These are phyloP conservation scores for Stereum hirsutum DNA, from an alignment of 1,284 basidiomycete genomes.

Conservation along the genomic window DNA sequence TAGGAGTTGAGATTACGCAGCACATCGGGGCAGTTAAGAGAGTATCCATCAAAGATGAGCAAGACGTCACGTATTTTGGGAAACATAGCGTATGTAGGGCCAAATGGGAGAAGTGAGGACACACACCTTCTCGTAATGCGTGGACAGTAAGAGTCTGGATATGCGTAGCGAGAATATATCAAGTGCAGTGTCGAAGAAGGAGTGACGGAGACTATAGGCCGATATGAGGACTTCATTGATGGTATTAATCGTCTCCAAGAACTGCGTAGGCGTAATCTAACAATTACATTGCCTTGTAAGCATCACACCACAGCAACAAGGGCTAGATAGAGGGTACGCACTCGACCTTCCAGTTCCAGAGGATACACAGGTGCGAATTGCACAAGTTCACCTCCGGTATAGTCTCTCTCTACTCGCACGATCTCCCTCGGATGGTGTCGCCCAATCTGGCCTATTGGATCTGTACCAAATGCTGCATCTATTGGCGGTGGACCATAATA, in stretches of 20 bases:
- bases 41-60: neutral
- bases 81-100: neutral
- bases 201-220: slow-evolving; percentile 58
- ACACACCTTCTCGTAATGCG: slow-evolving; percentile 72
- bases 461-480: slow-evolving; percentile 66
- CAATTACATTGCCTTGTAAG: neutral
- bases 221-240: slow-evolving; percentile 78
- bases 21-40: neutral
- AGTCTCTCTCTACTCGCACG: slow-evolving; percentile 76
- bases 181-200: slow-evolving; percentile 59
- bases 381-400: slow-evolving; percentile 68
- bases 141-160: slow-evolving; percentile 48
- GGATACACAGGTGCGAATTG: slow-evolving; percentile 79
- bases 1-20: too few relatives aligned
- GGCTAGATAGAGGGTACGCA: slow-evolving; percentile 28
- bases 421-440: slow-evolving; percentile 81
- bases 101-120: neutral
- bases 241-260: slow-evolving; percentile 75
- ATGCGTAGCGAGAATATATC: slow-evolving; percentile 69
- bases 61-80: neutral
- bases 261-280: slow-evolving; percentile 76
- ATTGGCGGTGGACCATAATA: slow-evolving; percentile 73
- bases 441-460: slow-evolving; percentile 72
- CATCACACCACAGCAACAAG: neutral
- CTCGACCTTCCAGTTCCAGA: slow-evolving; percentile 75